Base-by-base conservation (phyloP, 306 rosid genomes). In the Quercus glauca region DNA sequence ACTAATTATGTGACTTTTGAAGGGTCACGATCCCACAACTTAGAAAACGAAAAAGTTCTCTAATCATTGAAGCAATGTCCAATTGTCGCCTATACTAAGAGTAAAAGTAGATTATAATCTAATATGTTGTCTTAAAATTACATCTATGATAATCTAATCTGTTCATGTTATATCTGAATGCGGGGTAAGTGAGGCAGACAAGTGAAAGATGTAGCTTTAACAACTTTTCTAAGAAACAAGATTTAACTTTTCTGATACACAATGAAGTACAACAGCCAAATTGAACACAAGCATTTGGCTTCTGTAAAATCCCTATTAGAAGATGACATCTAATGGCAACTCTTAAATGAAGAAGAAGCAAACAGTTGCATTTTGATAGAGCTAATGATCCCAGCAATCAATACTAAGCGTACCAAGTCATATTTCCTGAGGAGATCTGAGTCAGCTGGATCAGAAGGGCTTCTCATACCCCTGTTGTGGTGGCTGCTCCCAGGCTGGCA, bases 401-500 rank as follows among this genome's bases (percentile, higher is more conserved):
- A 71, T 79, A 83, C 55, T 6, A 85, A 61, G 84, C 90, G 72
- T 87, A 87, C 90, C 85, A 29, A 70, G 69, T 81, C 65, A 77
- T 74, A 76, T 68, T 82, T 78, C 73, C 85, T 10, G 63, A 74
- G 75, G 83, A 76, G 69, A 75, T 56, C 55, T 29, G 72, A 33
- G 59, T 10, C 77, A 75, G 73, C 61, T 5, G 68, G 45, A 77
- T 93, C 90, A 89, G 58, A 91, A 91, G 63, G 91, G 97, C 85
- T 93, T 93, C 83, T 72, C 94, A 73, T 83, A 93, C 69, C 90
- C 98, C 87, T 90, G 97, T 3, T 91, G 71, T 51, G 94, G 91
- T 28, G 90, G 94, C 84, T 86, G 97, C 90, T 93, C 96, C 97
- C 97, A 93, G 21, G 89, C 83, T 41, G 88, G 87, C 77, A 85